phyloP scores from a whole-genome alignment of 805 yeast genomes.

The Tetrapisispora namnaoensis region DNA sequence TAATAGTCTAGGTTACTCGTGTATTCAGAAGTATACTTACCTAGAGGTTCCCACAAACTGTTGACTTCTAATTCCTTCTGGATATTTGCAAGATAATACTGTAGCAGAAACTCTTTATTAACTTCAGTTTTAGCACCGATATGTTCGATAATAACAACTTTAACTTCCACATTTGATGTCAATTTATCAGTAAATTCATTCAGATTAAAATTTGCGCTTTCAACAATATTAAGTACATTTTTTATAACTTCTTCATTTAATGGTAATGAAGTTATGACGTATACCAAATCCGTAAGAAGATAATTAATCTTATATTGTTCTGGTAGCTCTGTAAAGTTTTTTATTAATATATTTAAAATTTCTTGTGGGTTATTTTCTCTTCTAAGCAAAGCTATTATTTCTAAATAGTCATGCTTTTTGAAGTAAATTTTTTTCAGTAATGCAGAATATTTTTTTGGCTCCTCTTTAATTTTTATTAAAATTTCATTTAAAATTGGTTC shows the following conservation, averaged over 20 bases:
- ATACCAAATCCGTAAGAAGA: conserved; percentile 11
- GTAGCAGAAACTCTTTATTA: conserved; percentile 20
- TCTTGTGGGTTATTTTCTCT: conserved; percentile 1
- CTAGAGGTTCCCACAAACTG: conserved; percentile 14
- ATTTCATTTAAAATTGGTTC: conserved; percentile 12
- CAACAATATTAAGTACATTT: conserved; percentile 7
- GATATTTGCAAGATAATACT: conserved; percentile 19
- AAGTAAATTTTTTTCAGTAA: conserved; percentile 11
- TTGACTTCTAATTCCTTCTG: conserved; percentile 11
- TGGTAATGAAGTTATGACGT: conserved; percentile 4
- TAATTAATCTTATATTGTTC: conserved; percentile 7
- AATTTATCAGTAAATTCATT: conserved; percentile 11
- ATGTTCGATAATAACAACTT: conserved; percentile 19
- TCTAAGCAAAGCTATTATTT: conserved; percentile 9
- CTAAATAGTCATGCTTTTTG: conserved; percentile 8
- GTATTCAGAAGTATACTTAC: conserved; percentile 13
- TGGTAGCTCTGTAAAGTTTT: conserved; percentile 7
- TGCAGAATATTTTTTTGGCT: conserved; percentile 1
- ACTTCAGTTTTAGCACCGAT: conserved; percentile 12
- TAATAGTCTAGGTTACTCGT: conserved; percentile 16
- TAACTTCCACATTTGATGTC: conserved; percentile 10
- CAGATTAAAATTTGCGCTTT: conserved; percentile 5
- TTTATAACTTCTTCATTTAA: conserved; percentile 2
- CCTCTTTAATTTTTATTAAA: conserved; percentile 6
- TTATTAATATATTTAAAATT: conserved; percentile 7